Evolutionary conservation across 2,329 filamentous ascomycete genomes (phyloP).

Genomic region (Ophiostoma sp.): DNA sequence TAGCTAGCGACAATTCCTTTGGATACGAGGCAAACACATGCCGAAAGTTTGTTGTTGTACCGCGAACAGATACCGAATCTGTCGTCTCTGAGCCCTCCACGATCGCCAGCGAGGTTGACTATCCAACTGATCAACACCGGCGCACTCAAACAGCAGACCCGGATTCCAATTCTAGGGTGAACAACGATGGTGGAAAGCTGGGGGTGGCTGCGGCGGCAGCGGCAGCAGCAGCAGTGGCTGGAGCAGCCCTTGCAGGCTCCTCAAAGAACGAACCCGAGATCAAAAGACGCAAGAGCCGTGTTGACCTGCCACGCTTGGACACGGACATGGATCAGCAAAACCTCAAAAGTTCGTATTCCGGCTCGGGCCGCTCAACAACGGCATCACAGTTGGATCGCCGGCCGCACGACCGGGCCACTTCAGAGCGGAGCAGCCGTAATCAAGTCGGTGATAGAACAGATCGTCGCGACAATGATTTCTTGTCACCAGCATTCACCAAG

Average conservation of each 20-base stretch:
- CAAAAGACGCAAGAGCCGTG: slow-evolving; percentile 35
- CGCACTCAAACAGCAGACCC: neutral
- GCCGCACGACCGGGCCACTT: neutral
- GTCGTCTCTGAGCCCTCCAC: slow-evolving; percentile 16
- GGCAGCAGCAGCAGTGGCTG: neutral
- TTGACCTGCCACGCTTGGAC: slow-evolving; percentile 44
- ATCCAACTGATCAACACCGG: neutral
- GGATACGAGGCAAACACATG: slow-evolving; percentile 42
- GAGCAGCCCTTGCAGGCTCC: neutral
- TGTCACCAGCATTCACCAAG: slow-evolving; percentile 43
- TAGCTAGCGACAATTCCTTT: neutral
- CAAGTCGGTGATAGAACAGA: slow-evolving; percentile 20
- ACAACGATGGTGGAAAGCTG: neutral
- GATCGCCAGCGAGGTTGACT: neutral
- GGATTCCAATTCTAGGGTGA: neutral
- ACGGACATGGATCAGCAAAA: slow-evolving; percentile 38
- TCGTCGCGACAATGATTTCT: slow-evolving; percentile 34
- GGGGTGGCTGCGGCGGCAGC: slow-evolving; percentile 19
- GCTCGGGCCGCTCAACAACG: neutral
- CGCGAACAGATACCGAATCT: slow-evolving; percentile 29
- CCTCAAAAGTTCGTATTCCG: slow-evolving; percentile 24
- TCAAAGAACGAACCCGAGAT: slow-evolving; percentile 21
- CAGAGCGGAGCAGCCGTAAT: slow-evolving; percentile 25
- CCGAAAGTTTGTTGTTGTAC: slow-evolving; percentile 35
- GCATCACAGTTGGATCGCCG: neutral